Evolutionary conservation across 148 eudicot species (phyloP), one percentile per base, ranked within the genome.

Genomic region (Cornus kousa): DNA sequence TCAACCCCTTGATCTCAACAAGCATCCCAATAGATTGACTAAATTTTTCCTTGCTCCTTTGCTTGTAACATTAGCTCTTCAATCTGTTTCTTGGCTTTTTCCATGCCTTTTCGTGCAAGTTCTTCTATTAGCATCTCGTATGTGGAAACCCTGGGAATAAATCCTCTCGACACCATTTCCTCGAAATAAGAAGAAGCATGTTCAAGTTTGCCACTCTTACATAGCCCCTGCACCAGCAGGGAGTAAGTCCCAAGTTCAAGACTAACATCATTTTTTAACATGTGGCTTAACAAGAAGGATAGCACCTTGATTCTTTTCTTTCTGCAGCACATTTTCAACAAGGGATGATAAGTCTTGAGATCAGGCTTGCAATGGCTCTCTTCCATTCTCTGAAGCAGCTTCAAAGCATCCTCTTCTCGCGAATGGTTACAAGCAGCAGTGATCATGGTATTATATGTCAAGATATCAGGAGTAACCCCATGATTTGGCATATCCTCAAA

Each of bases 271-370:
- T 91, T 90, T 72, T 81, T 77, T 77, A 90, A 91, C 98, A 95
- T 93, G 78, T 95, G 94, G 64, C 60, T 82, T 72, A 95, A 80
- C 81, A 95, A 76, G 82, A 88, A 87, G 70, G 82, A 81, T 55
- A 93, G 86, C 83, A 95, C 88, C 81, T 91, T 91, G 91, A 95
- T 91, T 82, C 94, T 88, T 79, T 88, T 88, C 86, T 86, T 82
- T 74, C 68, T 80, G 76, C 94, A 93, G 73, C 92, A 93, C 94
- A 95, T 86, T 81, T 86, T 93, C 82, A 95, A 75, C 75, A 95
- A 82, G 17, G 97, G 94, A 1, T 79, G 85, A 67, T 91, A 95
- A 14, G 97, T 95, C 32, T 74, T 75, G 67, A 87, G 64, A 87
- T 90, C 79, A 0, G 37, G 37, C 37, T 35, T 35, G 37, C 37